Conservation (phyloP, 2,329 filamentous ascomycete genomes). For the Byssothecium circinans region DNA sequence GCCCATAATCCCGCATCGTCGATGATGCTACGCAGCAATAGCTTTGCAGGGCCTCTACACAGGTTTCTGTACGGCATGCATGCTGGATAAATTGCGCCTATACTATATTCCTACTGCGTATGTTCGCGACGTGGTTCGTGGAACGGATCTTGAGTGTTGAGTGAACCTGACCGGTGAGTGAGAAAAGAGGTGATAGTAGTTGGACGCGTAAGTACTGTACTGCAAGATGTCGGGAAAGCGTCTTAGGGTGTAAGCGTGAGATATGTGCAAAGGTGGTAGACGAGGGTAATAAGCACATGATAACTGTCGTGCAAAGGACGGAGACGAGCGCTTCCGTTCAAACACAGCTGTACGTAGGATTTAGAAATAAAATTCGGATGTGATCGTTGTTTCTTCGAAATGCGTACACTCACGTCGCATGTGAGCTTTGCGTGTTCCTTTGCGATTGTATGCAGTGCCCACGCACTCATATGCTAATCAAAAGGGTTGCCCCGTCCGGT, state of each 20-base stretch:
- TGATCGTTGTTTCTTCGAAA: no score
- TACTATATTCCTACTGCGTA: background rate
- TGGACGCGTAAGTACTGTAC: background rate
- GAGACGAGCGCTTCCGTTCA: background rate
- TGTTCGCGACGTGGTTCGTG: background rate
- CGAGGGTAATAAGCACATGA: background rate
- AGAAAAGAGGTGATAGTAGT: background rate
- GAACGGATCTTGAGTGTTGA: background rate
- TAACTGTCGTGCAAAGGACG: background rate
- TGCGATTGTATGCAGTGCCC: background rate
- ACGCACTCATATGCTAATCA: no score
- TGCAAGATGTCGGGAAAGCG: no score
- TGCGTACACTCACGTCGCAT: background rate
- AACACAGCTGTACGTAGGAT: background rate
- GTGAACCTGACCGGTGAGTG: background rate
- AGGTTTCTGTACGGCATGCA: background rate
- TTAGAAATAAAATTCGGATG: no score
- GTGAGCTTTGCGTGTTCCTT: background rate
- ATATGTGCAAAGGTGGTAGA: background rate
- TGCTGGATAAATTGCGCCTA: slow-evolving; percentile 1
- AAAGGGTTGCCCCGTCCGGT: slow-evolving; percentile 1
- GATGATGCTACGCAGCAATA: background rate
- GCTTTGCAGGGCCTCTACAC: background rate
- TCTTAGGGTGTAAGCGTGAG: background rate
- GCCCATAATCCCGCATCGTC: no score